Percentiles rank a stretch among this genome's conserved stretches.
These are phyloP conservation scores for Apiotrichum siamense DNA, from an alignment of 1,284 basidiomycete genomes.

Conservation along the genomic window DNA sequence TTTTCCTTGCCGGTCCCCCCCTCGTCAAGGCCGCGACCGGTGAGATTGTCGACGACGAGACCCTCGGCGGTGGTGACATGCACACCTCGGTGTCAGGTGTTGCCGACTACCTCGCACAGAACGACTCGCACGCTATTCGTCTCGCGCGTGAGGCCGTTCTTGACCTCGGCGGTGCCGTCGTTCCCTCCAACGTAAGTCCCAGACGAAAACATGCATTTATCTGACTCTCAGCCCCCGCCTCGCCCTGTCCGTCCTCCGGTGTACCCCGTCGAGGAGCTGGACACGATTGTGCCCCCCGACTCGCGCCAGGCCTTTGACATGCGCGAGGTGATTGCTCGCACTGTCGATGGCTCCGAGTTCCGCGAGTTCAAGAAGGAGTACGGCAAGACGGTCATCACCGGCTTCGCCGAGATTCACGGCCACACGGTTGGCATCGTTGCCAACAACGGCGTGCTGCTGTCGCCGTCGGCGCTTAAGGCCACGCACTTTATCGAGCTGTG, in stretches of 20 bases:
- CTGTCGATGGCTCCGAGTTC: slow-evolving; percentile 87
- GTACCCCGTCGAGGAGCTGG: slow-evolving; percentile 72
- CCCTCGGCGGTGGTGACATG: slow-evolving; percentile 75
- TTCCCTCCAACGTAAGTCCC: not conserved
- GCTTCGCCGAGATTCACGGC: slow-evolving; percentile 85
- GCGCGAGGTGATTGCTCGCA: slow-evolving; percentile 82
- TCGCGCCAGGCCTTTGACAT: slow-evolving; percentile 84
- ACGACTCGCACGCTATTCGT: slow-evolving; percentile 80
- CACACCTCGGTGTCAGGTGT: slow-evolving; percentile 91
- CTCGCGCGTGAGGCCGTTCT: slow-evolving; percentile 75
- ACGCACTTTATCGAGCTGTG: slow-evolving; percentile 93
- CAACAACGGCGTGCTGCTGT: slow-evolving; percentile 92
- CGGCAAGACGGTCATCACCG: slow-evolving; percentile 81
- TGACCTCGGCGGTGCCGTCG: slow-evolving; percentile 57
- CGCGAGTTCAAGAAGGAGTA: slow-evolving; percentile 95
- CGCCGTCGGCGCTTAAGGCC: slow-evolving; percentile 85
- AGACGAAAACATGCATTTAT: not conserved
- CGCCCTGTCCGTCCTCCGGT: slow-evolving; percentile 53
- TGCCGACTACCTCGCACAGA: slow-evolving; percentile 81
- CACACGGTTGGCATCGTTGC: slow-evolving; percentile 79
- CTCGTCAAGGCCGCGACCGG: slow-evolving; percentile 93
- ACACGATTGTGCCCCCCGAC: slow-evolving; percentile 87
- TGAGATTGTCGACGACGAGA: slow-evolving; percentile 87
- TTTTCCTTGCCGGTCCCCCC: slow-evolving; percentile 93
- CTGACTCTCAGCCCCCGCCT: not conserved